Conservation (phyloP, 176 grass and related monocot genomes). For the Dactylis glomerata region DNA sequence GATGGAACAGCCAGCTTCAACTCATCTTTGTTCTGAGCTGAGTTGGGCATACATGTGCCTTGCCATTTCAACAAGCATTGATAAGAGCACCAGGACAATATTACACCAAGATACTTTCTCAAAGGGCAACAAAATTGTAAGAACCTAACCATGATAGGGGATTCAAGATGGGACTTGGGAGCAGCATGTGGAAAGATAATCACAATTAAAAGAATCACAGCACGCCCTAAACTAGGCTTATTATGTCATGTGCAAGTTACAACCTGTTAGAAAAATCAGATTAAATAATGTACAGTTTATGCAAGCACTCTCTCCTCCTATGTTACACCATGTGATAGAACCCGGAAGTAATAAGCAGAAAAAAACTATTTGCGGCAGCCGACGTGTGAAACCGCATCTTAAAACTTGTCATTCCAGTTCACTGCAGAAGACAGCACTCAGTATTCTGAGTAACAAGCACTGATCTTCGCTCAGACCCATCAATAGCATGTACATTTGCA, state of each 20-base stretch:
- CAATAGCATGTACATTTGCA: not conserved
- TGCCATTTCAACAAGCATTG: not conserved
- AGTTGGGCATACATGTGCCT: slow-evolving; percentile 30
- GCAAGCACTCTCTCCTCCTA: slow-evolving; percentile 29
- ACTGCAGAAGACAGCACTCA: slow-evolving; percentile 13
- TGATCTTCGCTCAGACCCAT: slow-evolving; percentile 7
- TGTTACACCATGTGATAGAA: slow-evolving; percentile 30
- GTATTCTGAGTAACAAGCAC: not conserved
- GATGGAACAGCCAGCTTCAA: not conserved
- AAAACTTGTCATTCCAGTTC: slow-evolving; percentile 9
- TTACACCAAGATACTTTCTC: not conserved
- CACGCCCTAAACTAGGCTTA: slow-evolving; percentile 19
- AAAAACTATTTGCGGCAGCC: not conserved
- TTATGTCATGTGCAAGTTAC: slow-evolving; percentile 24
- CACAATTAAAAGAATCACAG: slow-evolving; percentile 15
- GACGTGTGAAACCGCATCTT: not conserved
- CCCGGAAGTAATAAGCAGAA: not conserved
- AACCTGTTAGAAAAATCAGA: slow-evolving; percentile 40
- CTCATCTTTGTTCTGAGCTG: slow-evolving; percentile 27
- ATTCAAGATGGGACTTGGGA: not conserved
- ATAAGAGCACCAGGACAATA: not conserved
- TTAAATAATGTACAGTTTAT: slow-evolving; percentile 36
- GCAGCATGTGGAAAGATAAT: not conserved
- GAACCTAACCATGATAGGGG: not conserved
- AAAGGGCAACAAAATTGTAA: not conserved